These are phyloP conservation scores for Echinochloa phyllopogon DNA, from an alignment of 176 grass and related monocot genomes.

Conservation along the genomic window DNA sequence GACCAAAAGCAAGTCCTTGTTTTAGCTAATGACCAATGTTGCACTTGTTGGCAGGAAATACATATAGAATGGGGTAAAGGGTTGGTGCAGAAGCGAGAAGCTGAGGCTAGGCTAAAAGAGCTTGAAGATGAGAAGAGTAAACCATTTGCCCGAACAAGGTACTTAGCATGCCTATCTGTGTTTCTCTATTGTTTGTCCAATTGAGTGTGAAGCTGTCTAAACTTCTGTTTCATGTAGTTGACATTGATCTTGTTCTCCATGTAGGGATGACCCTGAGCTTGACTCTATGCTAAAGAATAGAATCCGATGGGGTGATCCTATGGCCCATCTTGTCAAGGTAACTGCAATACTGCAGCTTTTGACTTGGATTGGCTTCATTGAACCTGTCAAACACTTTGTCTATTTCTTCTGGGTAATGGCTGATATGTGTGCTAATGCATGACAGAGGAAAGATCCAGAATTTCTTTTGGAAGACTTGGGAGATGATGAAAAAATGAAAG, in stretches of 20 bases:
- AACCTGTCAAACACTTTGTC: not conserved
- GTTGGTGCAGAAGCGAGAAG: conserved; percentile 87
- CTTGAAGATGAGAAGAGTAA: conserved; percentile 76
- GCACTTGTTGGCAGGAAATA: conserved; percentile 58
- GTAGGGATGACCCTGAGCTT: conserved; percentile 92
- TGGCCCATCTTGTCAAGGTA: conserved; percentile 97
- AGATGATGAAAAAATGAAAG: conserved; percentile 92
- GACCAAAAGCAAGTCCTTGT: conserved; percentile 11
- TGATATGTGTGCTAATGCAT: conserved; percentile 42
- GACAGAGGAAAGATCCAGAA: conserved; percentile 60
- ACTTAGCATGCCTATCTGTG: not conserved
- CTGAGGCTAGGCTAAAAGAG: conserved; percentile 67
- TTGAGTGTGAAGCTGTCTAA: not conserved
- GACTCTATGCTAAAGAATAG: conserved; percentile 83
- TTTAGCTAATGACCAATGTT: conserved; percentile 33
- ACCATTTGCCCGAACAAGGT: conserved; percentile 95
- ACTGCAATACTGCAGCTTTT: conserved; percentile 10
- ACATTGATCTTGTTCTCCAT: conserved; percentile 28
- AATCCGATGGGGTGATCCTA: conserved; percentile 94
- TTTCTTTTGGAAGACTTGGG: conserved; percentile 76
- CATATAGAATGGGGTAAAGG: conserved; percentile 94
- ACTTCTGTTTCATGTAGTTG: not conserved
- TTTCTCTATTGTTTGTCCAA: conserved; percentile 18
- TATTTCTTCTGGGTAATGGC: conserved; percentile 22
- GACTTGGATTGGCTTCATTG: conserved; percentile 32